Base-by-base conservation (phyloP, 176 grass and related monocot genomes). In the Themeda triandra region DNA sequence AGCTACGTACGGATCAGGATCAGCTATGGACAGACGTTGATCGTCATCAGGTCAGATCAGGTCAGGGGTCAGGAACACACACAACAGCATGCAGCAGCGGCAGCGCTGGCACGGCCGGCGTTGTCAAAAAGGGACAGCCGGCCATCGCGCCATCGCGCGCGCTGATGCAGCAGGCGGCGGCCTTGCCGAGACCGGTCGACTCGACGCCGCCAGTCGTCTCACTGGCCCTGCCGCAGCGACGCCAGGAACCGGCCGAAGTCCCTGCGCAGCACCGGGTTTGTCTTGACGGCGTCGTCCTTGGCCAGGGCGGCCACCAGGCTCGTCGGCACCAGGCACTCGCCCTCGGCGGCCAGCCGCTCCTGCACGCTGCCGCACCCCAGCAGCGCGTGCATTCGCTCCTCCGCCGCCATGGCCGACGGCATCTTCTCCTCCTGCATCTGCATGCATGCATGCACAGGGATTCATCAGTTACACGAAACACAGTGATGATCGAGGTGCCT, bases 321-420 rank as follows among this genome's bases (percentile, higher is more conserved):
- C 39, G 37, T 91, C 40, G 92, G 88, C 76, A 92, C 88, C 81
- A 92, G 56, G 77, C 95, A 92, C 84, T 29, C 89, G 70, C 84
- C 92, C 77, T 89, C 83, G 9, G 75, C 86, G 10, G 82, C 88
- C 45, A 97, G 80, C 37, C 81, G 83, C 63, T 89, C 80, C 44
- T 94, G 95, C 78, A 92, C 58, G 36, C 48, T 41, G 56, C 77
- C 63, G 45, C 64, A 53, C n/a, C 2, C 42, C n/a, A 94, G 88
- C 74, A 97, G 76, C 72, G 75, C 29, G 63, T 66, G 77, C 87
- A 94, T 87, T 13, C 82, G 65, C 46, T 86, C 71, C 24, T 65
- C 44, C 33, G 68, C 84, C 28, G 68, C 81, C 73, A 32, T 40
- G 68, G 62, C 10, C 24, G 92, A 33, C 13, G 92, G 32, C 25